phyloP scores from a whole-genome alignment of 2,329 filamentous ascomycete genomes.

The Bipolaris oryzae region DNA sequence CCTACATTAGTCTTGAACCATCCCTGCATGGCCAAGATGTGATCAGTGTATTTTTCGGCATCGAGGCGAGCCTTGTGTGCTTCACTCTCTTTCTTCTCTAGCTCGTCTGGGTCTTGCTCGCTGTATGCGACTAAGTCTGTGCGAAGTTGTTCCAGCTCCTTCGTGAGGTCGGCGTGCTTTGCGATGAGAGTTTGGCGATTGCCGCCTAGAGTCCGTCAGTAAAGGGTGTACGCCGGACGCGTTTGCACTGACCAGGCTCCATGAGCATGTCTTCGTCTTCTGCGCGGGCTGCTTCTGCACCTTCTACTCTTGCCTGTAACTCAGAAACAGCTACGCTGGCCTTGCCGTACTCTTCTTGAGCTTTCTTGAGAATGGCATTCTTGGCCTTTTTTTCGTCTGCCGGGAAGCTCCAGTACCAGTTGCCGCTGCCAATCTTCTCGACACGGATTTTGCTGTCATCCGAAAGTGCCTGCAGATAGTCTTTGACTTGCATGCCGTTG shows the following conservation, averaged over 20 bases:
- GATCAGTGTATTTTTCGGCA: conserved; percentile 51
- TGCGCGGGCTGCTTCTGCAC: conserved; percentile 46
- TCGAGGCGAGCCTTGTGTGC: conserved; percentile 34
- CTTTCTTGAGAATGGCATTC: conserved; percentile 48
- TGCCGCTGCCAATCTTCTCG: conserved; percentile 73
- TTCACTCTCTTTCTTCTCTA: conserved; percentile 50
- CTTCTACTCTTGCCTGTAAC: conserved; percentile 50
- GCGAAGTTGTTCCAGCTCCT: conserved; percentile 47
- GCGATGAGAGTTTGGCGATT: conserved; percentile 48
- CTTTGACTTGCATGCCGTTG: conserved; percentile 70
- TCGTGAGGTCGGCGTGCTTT: conserved; percentile 44
- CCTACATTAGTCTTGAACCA: conserved; percentile 47
- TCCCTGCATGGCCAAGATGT: conserved; percentile 54
- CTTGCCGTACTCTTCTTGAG: conserved; percentile 49
- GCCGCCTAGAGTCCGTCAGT: conserved; percentile 23
- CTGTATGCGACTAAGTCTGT: conserved; percentile 53
- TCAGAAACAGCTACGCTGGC: conserved; percentile 43
- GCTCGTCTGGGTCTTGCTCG: conserved; percentile 54
- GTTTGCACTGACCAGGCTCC: conserved; percentile 31
- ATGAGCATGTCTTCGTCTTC: conserved; percentile 49
- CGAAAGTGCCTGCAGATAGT: conserved; percentile 66
- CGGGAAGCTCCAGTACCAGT: conserved; percentile 74
- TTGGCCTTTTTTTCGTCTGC: conserved; percentile 61
- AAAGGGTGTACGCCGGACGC: not conserved
- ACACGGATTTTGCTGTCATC: conserved; percentile 68